These are phyloP conservation scores for Peronospora farinosa DNA, from an alignment of 352 stramenopile genomes.

Conservation along the genomic window DNA sequence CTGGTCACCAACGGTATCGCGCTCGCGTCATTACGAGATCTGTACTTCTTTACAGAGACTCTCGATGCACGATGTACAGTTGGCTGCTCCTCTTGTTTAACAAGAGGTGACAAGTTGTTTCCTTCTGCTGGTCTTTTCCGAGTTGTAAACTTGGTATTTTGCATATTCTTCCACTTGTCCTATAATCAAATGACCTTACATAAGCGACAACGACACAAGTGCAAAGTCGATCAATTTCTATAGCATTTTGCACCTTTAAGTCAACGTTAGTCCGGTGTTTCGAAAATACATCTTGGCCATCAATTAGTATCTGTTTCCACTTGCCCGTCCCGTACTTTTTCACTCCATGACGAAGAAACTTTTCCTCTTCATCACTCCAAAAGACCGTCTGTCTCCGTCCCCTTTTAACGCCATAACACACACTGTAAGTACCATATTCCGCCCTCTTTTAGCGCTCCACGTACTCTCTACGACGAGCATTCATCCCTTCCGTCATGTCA, in stretches of 20 bases:
- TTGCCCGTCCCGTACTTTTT: conserved; percentile 32
- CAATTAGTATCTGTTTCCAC: conserved; percentile 43
- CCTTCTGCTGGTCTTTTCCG: conserved; percentile 8
- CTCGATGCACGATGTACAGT: neutral
- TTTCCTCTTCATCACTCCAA: conserved; percentile 45
- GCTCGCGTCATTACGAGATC: neutral
- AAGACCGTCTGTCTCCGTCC: conserved; percentile 23
- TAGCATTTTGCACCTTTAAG: conserved; percentile 41
- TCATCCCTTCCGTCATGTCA: neutral
- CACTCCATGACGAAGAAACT: conserved; percentile 39
- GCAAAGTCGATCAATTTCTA: neutral
- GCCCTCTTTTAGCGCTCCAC: neutral
- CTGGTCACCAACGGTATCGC: conserved; percentile 2
- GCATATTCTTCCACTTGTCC: conserved; percentile 48
- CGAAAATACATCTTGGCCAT: conserved; percentile 37
- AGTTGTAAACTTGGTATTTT: neutral
- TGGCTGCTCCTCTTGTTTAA: neutral
- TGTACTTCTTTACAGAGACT: neutral
- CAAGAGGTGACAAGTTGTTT: neutral
- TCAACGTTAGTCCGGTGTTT: conserved; percentile 51
- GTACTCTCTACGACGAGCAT: conserved; percentile 1
- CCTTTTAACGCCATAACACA: conserved; percentile 7
- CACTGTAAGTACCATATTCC: neutral
- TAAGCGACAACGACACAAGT: neutral
- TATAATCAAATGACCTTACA: conserved; percentile 8